These are phyloP conservation scores for Paxillus ammoniavirescens DNA, from an alignment of 768 basidiomycete species.

Conservation along the genomic window DNA sequence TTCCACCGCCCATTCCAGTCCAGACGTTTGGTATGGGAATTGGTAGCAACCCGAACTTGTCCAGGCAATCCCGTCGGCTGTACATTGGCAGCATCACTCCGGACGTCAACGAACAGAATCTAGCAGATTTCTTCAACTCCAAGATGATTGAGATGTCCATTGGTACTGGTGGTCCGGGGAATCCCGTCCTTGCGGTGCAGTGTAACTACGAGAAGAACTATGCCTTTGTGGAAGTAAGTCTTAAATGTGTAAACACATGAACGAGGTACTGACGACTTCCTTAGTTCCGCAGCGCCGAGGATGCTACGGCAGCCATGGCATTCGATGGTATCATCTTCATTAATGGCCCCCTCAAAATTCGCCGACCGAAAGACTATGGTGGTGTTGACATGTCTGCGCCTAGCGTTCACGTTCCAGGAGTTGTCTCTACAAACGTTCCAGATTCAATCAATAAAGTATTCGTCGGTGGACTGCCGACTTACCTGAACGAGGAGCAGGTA, in stretches of 20 bases:
- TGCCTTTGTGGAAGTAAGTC: conserved; percentile 91
- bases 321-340: conserved; percentile 97
- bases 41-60: conserved; percentile 83
- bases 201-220: conserved; percentile 99
- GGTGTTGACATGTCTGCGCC: conserved; percentile 65
- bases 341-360: conserved; percentile 94
- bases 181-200: conserved; percentile 90
- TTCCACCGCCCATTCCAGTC: conserved; percentile 81
- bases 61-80: conserved; percentile 89
- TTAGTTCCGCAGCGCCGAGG: conserved; percentile 97
- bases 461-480: conserved; percentile 92
- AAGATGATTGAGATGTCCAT: conserved; percentile 94
- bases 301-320: conserved; percentile 94
- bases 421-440: conserved; percentile 94
- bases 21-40: conserved; percentile 86
- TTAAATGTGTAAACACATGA: background rate
- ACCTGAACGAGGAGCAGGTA: conserved; percentile 97
- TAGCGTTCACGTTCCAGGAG: conserved; percentile 85
- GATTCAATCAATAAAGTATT: conserved; percentile 99
- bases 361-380: conserved; percentile 95
- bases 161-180: conserved; percentile 80
- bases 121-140: conserved; percentile 91
- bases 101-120: conserved; percentile 89
- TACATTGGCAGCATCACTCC: conserved; percentile 97
- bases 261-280: conserved; percentile 10